Evolutionary conservation across 192 early-diverging fungal species (phyloP).

Genomic region (Linnemannia exigua): DNA sequence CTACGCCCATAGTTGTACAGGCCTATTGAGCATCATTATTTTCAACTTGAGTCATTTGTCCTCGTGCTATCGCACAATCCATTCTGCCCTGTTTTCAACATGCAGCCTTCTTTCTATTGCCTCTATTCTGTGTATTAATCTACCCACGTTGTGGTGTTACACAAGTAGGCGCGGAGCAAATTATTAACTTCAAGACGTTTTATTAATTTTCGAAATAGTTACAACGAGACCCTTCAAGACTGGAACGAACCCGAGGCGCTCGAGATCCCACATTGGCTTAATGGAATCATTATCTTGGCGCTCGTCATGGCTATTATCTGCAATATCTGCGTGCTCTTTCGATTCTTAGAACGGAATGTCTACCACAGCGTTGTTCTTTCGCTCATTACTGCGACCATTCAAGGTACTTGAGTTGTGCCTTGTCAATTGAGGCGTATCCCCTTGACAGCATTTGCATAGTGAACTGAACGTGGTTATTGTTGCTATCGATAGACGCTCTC

Average conservation of each 20-base stretch:
- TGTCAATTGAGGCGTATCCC: neutral
- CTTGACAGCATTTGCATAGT: neutral
- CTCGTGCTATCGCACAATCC: neutral
- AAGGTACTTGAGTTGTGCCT: conserved; percentile 7
- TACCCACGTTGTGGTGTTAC: neutral
- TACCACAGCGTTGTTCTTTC: conserved; percentile 26
- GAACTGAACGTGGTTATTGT: neutral
- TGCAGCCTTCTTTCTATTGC: neutral
- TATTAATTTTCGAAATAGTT: conserved; percentile 2
- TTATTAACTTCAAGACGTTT: neutral
- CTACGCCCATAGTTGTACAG: neutral
- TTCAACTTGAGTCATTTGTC: neutral
- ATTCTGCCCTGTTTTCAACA: neutral
- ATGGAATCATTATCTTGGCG: conserved; percentile 15
- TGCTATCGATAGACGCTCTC: conserved; percentile 24
- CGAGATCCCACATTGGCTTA: conserved; percentile 26
- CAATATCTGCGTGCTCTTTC: conserved; percentile 35
- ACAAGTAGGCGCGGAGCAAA: neutral
- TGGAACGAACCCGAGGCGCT: conserved; percentile 13
- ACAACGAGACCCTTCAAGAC: conserved; percentile 11
- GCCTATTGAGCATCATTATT: neutral
- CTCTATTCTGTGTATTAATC: neutral
- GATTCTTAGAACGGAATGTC: conserved; percentile 35
- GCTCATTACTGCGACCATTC: conserved; percentile 25
- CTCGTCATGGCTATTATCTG: conserved; percentile 37